These are phyloP conservation scores for Leccinum ochraceum DNA, from an alignment of 768 basidiomycete genomes.

Conservation along the genomic window DNA sequence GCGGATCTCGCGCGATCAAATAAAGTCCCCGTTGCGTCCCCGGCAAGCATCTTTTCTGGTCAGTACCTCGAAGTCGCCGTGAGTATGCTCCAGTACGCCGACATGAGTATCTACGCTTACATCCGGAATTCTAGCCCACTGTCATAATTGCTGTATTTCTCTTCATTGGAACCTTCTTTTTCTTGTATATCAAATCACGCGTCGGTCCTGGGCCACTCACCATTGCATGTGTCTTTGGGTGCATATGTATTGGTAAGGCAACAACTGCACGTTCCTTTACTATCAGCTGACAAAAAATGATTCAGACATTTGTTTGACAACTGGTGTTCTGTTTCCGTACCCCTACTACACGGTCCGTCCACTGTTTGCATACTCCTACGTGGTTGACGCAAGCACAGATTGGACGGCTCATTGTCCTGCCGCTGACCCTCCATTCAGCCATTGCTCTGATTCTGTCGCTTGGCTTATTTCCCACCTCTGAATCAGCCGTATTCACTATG, in stretches of 20 bases:
- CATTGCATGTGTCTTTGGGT: slow-evolving; percentile 56
- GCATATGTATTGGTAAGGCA: slow-evolving; percentile 55
- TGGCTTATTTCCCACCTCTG: slow-evolving; percentile 61
- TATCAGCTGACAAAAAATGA: not conserved
- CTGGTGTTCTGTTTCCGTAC: slow-evolving; percentile 61
- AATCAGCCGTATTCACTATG: slow-evolving; percentile 58
- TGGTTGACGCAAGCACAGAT: slow-evolving; percentile 33
- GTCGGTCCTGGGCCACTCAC: slow-evolving; percentile 65
- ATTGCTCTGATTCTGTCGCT: slow-evolving; percentile 53
- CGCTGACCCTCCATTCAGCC: slow-evolving; percentile 59
- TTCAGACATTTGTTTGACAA: slow-evolving; percentile 59
- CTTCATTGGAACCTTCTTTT: slow-evolving; percentile 56
- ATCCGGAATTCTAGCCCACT: slow-evolving; percentile 43
- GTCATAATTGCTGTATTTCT: slow-evolving; percentile 63
- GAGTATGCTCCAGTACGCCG: slow-evolving; percentile 6
- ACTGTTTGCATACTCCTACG: not conserved
- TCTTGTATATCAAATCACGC: slow-evolving; percentile 60
- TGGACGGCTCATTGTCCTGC: slow-evolving; percentile 54
- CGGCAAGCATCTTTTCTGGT: slow-evolving; percentile 46
- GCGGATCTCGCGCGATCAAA: slow-evolving; percentile 56
- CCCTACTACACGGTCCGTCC: slow-evolving; percentile 54
- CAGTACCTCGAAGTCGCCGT: slow-evolving; percentile 56
- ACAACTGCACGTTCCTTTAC: not conserved
- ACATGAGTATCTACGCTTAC: not conserved
- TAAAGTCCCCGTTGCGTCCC: slow-evolving; percentile 38